Evolutionary conservation across 345 rosid species (phyloP), one percentile per base, ranked within the genome.

Genomic region (Eucalyptus sp.): DNA sequence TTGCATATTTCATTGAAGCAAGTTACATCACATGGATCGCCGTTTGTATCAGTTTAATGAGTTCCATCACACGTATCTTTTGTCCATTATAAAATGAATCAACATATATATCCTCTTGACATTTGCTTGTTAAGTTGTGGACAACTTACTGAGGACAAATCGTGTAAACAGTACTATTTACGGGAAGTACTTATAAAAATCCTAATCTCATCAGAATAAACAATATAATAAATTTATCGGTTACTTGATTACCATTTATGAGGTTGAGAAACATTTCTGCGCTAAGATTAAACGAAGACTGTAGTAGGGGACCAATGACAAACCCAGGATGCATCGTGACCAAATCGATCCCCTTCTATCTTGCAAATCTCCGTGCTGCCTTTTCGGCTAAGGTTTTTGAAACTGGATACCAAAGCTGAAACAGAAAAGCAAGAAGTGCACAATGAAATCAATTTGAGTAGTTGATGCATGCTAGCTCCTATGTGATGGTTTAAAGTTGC

Each of bases 361-460:
- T 43, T 10, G 84, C 87, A 58, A 56, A 89, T 22, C 62, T 58
- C 79, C 80, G 58, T 2, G 89, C 89, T 62, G 84, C 68, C 48
- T 76, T 62, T 62, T 89, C 89, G 2, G 90, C 87, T 58, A 89
- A 54, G 33, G 90, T 89, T 86, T 89, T 89, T 9, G 90, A 89
- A 10, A 89, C 88, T 51, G 87, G 86, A 37, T 87, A 87, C 90
- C 89, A 87, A 27, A 71, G 79, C 90, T 89, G 87, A 13, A 52
- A 85, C 13, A 85, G 27, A 52, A 14, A 66, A 50, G 13, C 51
- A 85, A 43, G 71, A 54, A 58, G 58, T 64, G 71, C 43, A 4
- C 79, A 8, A 66, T 15, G 79, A 46, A 33, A 83, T 41, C 25
- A 7, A 83, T 17, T 52, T 25, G 41, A 85, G 12, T 31, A 31